These are phyloP conservation scores for Grifola frondosa DNA, from an alignment of 1,284 basidiomycete species.

Conservation along the genomic window DNA sequence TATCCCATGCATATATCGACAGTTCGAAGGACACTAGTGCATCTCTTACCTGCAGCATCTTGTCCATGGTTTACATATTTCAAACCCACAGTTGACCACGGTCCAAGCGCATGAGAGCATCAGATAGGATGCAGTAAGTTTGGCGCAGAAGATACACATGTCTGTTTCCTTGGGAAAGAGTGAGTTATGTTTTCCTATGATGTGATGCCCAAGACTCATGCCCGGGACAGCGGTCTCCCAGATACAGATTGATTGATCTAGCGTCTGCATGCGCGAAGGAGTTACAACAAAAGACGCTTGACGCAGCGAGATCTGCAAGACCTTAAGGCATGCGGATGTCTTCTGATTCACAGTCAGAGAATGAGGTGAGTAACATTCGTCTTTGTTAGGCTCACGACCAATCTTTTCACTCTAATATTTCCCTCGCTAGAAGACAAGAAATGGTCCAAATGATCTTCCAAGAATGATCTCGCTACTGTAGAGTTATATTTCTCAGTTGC, in stretches of 20 bases:
- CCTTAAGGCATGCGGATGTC: neutral
- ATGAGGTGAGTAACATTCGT: conserved; percentile 3
- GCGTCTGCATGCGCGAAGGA: conserved; percentile 56
- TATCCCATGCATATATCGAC: conserved; percentile 88
- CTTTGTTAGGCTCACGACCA: too few species aligned
- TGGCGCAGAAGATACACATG: conserved; percentile 84
- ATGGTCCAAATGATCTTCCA: conserved; percentile 22
- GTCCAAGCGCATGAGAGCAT: conserved; percentile 36
- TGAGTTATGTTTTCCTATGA: conserved; percentile 12
- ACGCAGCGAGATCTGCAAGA: conserved; percentile 3
- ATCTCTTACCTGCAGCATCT: conserved; percentile 70
- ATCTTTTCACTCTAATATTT: neutral
- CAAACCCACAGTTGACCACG: conserved; percentile 46
- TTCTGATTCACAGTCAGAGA: too few species aligned
- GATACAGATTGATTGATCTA: conserved; percentile 71
- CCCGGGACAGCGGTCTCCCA: conserved; percentile 54
- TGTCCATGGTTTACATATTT: conserved; percentile 88
- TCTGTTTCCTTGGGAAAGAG: conserved; percentile 81
- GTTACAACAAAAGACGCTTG: conserved; percentile 35
- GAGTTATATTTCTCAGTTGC: conserved; percentile 60
- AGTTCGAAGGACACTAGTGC: conserved; percentile 76
- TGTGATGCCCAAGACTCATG: neutral
- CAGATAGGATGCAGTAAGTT: conserved; percentile 71
- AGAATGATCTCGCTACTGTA: conserved; percentile 62
- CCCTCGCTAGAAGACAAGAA: conserved; percentile 5